phyloP scores from a whole-genome alignment of 2,329 filamentous ascomycete species.

The Aspergillus spinulosporus region DNA sequence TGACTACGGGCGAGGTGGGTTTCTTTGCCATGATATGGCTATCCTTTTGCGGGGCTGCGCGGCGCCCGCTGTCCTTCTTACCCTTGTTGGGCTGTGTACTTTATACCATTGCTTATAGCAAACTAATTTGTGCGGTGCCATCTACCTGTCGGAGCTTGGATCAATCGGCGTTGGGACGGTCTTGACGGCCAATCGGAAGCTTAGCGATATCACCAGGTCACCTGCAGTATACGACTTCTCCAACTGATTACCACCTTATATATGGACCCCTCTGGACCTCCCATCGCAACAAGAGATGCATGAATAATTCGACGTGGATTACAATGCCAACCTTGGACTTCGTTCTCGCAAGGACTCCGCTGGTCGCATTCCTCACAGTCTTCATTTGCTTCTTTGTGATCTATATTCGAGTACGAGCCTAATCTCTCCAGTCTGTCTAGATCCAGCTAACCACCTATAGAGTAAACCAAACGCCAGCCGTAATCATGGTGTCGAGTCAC shows the following conservation, averaged over 20 bases:
- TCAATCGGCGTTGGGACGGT: slow-evolving; percentile 21
- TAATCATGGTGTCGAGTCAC: background rate
- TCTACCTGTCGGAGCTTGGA: slow-evolving; percentile 13
- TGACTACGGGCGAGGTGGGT: background rate
- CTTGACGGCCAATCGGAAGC: slow-evolving; percentile 18
- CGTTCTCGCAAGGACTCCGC: background rate
- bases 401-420: slow-evolving; percentile 16
- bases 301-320: background rate
- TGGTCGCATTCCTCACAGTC: background rate
- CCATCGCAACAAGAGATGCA: background rate
- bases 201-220: slow-evolving; percentile 10
- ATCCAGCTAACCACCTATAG: background rate
- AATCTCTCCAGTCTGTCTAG: background rate
- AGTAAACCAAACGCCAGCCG: background rate
- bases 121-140: background rate
- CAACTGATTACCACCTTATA: slow-evolving; percentile 1
- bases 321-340: background rate
- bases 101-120: background rate
- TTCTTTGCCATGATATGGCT: background rate
- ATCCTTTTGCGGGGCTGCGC: background rate
- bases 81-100: slow-evolving; percentile 22
- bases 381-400: slow-evolving; percentile 13
- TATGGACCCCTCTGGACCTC: background rate
- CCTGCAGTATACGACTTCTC: slow-evolving; percentile 3
- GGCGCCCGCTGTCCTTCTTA: background rate